Evolutionary conservation across 108 stramenopile genomes (phyloP).

Genomic region (Parmales sp.): DNA sequence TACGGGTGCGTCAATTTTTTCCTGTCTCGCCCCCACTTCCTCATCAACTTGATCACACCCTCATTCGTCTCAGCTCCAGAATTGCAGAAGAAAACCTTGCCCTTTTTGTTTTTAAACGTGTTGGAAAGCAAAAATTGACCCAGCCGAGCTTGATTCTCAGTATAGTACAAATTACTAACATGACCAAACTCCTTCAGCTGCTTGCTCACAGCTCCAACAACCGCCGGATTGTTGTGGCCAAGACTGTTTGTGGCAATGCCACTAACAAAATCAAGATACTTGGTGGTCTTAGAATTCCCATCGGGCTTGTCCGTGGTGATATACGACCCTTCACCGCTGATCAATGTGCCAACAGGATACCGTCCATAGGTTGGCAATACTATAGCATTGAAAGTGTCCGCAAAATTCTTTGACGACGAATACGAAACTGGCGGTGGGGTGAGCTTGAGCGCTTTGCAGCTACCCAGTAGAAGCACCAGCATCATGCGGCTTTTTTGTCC

Average conservation of each 20-base stretch:
- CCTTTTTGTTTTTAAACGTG: constrained; percentile 50
- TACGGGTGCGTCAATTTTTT: constrained; percentile 49
- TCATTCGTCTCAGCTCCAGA: constrained; percentile 94
- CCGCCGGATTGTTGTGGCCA: constrained; percentile 74
- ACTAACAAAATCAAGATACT: constrained; percentile 87
- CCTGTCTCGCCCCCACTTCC: constrained; percentile 37
- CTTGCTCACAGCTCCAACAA: constrained; percentile 59
- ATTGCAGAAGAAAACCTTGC: constrained; percentile 96
- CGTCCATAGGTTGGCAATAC: too few species aligned
- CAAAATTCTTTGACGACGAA: too few species aligned
- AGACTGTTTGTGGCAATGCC: constrained; percentile 93
- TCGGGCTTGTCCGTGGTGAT: too few species aligned
- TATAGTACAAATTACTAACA: constrained; percentile 86
- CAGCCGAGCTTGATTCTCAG: constrained; percentile 73
- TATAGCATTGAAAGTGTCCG: too few species aligned
- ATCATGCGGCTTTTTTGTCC: too few species aligned
- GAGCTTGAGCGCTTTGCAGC: too few species aligned
- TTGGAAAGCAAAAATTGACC: constrained; percentile 84
- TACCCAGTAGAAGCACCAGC: too few species aligned
- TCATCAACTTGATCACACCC: constrained; percentile 88
- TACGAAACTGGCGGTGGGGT: too few species aligned
- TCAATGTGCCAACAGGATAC: too few species aligned
- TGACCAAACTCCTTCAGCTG: constrained; percentile 85
- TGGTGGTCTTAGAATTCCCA: constrained; percentile 65
- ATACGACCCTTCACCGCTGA: too few species aligned